phyloP scores from a whole-genome alignment of 495 filamentous ascomycete species.

The Talaromyces proteolyticus region DNA sequence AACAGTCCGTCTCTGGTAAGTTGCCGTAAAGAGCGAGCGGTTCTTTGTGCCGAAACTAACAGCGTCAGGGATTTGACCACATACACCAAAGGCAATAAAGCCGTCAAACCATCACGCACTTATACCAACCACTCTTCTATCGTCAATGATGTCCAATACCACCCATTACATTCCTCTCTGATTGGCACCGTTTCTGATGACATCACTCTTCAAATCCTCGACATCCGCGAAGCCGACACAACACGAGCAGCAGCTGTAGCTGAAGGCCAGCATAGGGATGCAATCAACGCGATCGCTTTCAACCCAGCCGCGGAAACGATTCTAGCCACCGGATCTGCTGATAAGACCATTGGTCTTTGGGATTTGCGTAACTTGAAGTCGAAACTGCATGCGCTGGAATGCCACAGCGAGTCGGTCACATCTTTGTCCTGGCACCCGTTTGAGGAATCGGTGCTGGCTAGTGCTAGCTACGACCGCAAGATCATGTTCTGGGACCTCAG shows the following conservation, averaged over 20 bases:
- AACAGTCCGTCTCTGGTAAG: conserved; percentile 86
- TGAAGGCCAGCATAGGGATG: conserved; percentile 74
- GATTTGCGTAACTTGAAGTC: conserved; percentile 83
- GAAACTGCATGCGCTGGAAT: conserved; percentile 79
- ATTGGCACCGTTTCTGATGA: conserved; percentile 96
- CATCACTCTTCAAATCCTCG: conserved; percentile 84
- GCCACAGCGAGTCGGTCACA: conserved; percentile 82
- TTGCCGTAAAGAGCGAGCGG: neutral
- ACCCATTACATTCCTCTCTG: conserved; percentile 72
- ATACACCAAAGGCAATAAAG: conserved; percentile 63
- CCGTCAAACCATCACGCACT: conserved; percentile 59
- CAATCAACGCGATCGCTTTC: conserved; percentile 91
- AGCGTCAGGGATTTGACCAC: conserved; percentile 66
- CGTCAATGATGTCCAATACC: conserved; percentile 95
- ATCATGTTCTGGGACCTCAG: conserved; percentile 96
- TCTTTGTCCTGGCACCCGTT: conserved; percentile 91
- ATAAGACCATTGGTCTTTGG: conserved; percentile 93
- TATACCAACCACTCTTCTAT: conserved; percentile 87
- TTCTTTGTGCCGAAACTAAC: neutral
- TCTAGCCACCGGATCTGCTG: conserved; percentile 86
- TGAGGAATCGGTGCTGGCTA: conserved; percentile 81
- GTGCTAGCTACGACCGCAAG: conserved; percentile 84
- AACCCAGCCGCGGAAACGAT: conserved; percentile 83
- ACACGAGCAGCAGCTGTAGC: conserved; percentile 56
- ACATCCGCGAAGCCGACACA: conserved; percentile 63